Percentiles rank a stretch among this genome's conserved stretches.
phyloP scores from a whole-genome alignment of 2,329 filamentous ascomycete genomes.

The Epichloe hybrida region DNA sequence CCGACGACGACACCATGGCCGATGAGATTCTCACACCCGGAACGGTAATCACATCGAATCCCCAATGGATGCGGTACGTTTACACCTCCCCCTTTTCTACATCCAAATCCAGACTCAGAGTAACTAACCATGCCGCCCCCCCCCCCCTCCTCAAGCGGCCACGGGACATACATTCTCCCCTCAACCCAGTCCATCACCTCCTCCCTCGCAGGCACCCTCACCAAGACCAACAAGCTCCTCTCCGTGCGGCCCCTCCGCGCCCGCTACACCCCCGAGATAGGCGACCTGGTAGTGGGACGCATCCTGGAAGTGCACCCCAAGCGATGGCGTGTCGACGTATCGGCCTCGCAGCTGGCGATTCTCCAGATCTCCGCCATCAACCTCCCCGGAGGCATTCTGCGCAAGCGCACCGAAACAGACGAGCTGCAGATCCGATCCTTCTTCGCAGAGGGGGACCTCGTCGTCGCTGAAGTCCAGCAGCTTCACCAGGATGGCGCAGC shows the following conservation, averaged over 20 bases:
- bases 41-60: slow-evolving; percentile 73
- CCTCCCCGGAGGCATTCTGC: slow-evolving; percentile 80
- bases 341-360: slow-evolving; percentile 70
- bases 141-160: slow-evolving; percentile 46
- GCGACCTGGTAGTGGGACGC: slow-evolving; percentile 84
- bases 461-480: slow-evolving; percentile 90
- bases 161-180: slow-evolving; percentile 70
- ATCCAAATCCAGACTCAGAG: not conserved
- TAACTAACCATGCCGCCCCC: too few relatives aligned
- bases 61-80: slow-evolving; percentile 83
- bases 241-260: slow-evolving; percentile 82
- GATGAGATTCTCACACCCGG: slow-evolving; percentile 71
- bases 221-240: slow-evolving; percentile 92
- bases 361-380: slow-evolving; percentile 87
- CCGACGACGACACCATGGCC: slow-evolving; percentile 15
- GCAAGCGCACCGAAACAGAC: slow-evolving; percentile 86
- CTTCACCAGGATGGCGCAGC: slow-evolving; percentile 78
- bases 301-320: slow-evolving; percentile 90
- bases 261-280: slow-evolving; percentile 90
- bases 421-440: slow-evolving; percentile 96
- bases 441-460: slow-evolving; percentile 85
- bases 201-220: slow-evolving; percentile 79
- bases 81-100: not conserved
- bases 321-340: slow-evolving; percentile 91
- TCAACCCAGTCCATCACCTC: slow-evolving; percentile 60